phyloP scores from a whole-genome alignment of 2,329 filamentous ascomycete genomes.

The Aspergillus arachidicola region DNA sequence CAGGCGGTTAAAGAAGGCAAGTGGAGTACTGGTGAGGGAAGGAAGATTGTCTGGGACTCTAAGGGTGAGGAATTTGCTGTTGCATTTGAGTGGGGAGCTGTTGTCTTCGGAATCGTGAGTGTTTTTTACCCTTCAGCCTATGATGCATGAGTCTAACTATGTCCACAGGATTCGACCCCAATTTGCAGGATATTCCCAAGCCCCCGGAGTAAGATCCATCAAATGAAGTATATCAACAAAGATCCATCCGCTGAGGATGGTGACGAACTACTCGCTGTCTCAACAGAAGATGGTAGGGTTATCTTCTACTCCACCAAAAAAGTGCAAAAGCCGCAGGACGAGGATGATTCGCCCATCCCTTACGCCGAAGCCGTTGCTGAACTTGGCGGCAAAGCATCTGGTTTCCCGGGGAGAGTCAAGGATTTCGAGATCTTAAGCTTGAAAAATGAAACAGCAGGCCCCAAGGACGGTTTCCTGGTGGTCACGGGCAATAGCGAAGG shows the following conservation, averaged over 20 bases:
- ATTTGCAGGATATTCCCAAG: conserved; percentile 72
- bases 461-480: conserved; percentile 55
- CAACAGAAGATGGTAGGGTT: conserved; percentile 87
- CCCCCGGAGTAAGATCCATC: conserved; percentile 77
- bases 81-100: conserved; percentile 79
- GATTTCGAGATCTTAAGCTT: conserved; percentile 73
- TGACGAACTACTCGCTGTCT: conserved; percentile 68
- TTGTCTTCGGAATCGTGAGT: conserved; percentile 77
- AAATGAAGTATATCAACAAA: conserved; percentile 69
- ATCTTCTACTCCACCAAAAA: conserved; percentile 75
- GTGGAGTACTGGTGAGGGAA: conserved; percentile 78
- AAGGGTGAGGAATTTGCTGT: conserved; percentile 83
- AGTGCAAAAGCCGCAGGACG: conserved; percentile 42
- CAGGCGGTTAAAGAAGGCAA: conserved; percentile 74
- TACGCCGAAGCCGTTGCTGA: conserved; percentile 67
- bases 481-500: conserved; percentile 84
- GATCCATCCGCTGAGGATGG: conserved; percentile 48
- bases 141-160: conserved; percentile 19
- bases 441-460: conserved; percentile 36
- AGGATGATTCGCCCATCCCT: conserved; percentile 59
- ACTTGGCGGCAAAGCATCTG: conserved; percentile 72
- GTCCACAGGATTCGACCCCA: conserved; percentile 68
- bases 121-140: background rate
- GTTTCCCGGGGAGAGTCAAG: conserved; percentile 76
- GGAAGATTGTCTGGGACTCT: conserved; percentile 77